These are phyloP conservation scores for Epichloe amarillans DNA, from an alignment of 2,329 filamentous ascomycete species.

Conservation along the genomic window DNA sequence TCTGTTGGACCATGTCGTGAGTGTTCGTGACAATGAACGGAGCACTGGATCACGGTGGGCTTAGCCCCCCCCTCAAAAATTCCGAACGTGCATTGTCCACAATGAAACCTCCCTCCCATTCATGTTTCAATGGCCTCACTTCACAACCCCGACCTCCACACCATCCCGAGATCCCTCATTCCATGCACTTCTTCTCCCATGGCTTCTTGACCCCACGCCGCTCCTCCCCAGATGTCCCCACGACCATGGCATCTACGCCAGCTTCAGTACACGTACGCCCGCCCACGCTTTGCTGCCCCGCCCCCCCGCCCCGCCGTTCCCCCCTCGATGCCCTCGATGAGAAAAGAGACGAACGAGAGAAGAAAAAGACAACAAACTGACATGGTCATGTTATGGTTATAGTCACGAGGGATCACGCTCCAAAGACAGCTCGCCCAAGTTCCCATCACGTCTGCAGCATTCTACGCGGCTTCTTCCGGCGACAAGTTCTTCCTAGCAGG, in stretches of 20 bases:
- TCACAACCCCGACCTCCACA: not conserved
- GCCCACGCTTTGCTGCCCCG: not conserved
- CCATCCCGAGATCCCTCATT: not conserved
- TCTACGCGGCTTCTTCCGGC: constrained; percentile 25
- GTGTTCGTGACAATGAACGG: not conserved
- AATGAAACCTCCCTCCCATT: not conserved
- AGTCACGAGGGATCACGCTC: constrained; percentile 8
- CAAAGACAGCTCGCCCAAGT: constrained; percentile 29
- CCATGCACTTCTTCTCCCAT: not conserved
- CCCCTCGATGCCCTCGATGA: not conserved
- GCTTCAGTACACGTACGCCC: not conserved
- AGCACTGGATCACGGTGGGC: too few relatives aligned
- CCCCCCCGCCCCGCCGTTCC: not conserved
- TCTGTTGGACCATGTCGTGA: too few relatives aligned
- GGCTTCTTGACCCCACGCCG: not conserved
- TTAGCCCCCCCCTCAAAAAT: not conserved
- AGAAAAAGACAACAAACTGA: not conserved
- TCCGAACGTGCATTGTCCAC: not conserved
- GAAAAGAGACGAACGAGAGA: not conserved
- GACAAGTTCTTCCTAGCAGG: constrained; percentile 38
- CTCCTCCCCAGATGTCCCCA: not conserved
- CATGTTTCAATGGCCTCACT: not conserved
- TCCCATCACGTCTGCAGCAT: constrained; percentile 47
- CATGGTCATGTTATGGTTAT: not conserved
- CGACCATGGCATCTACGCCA: not conserved